A percentile compares a stretch with the other conserved stretches of the same genome.
Conservation (phyloP, 1,139 yeast genomes). For the Yamadazyma mexicana region DNA sequence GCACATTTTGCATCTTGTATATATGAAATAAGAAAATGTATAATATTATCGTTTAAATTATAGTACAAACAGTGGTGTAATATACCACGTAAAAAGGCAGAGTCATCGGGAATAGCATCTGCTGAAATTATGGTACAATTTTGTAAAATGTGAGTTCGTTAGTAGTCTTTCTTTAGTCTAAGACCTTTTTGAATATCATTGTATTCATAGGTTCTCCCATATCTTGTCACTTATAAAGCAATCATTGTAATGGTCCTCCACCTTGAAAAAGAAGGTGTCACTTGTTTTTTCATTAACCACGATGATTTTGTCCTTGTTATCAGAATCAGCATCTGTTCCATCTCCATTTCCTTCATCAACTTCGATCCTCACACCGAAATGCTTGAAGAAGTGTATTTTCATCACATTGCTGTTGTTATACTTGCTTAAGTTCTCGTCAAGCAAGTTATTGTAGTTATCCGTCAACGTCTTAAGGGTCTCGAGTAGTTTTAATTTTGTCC, state of each 20-base stretch:
- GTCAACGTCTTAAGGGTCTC: slow-evolving; percentile 27
- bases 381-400: slow-evolving; percentile 45
- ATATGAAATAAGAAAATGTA: slow-evolving; percentile 6
- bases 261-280: slow-evolving; percentile 50
- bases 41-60: slow-evolving; percentile 2
- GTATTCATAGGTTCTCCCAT: slow-evolving; percentile 56
- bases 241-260: slow-evolving; percentile 60
- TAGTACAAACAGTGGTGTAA: slow-evolving; percentile 2
- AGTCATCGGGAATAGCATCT: neutral
- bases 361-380: slow-evolving; percentile 45
- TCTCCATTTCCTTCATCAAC: slow-evolving; percentile 8
- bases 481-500: slow-evolving; percentile 41
- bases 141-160: neutral
- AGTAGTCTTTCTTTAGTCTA: neutral
- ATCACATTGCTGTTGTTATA: slow-evolving; percentile 37
- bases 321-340: too few species aligned
- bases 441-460: slow-evolving; percentile 23
- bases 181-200: neutral
- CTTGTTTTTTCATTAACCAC: slow-evolving; percentile 52
- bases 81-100: neutral
- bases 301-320: slow-evolving; percentile 35
- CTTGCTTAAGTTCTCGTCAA: slow-evolving; percentile 22
- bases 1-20: slow-evolving; percentile 6
- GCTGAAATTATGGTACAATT: neutral
- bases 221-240: slow-evolving; percentile 66